Evolutionary conservation across 2,329 filamentous ascomycete genomes (phyloP).

Genomic region (Myotisia sp.): DNA sequence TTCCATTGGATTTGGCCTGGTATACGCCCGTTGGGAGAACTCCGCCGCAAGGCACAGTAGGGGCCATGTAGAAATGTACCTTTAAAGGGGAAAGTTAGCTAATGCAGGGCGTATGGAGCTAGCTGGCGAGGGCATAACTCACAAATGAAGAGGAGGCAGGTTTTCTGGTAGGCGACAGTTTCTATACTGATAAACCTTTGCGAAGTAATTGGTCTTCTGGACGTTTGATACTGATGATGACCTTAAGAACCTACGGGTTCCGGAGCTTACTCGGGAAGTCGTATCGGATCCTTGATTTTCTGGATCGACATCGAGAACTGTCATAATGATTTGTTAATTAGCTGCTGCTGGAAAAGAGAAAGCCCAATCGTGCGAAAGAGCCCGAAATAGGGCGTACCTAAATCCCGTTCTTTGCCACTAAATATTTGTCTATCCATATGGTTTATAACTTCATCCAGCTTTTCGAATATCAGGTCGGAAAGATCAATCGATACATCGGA

Average conservation of each 20-base stretch:
- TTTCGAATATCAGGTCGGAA: constrained; percentile 46
- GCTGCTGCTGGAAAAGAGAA: constrained; percentile 1
- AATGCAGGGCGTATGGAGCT: not conserved
- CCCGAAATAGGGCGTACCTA: constrained; percentile 12
- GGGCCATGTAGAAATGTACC: constrained; percentile 60
- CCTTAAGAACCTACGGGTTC: constrained; percentile 1
- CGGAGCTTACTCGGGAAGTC: not conserved
- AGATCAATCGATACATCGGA: constrained; percentile 14
- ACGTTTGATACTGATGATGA: constrained; percentile 14
- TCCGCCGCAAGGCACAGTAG: constrained; percentile 65
- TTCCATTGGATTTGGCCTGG: constrained; percentile 47
- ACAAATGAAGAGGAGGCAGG: constrained; percentile 55
- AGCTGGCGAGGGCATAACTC: constrained; percentile 18
- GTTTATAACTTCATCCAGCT: constrained; percentile 55
- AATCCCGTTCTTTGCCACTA: constrained; percentile 29
- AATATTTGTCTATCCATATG: constrained; percentile 53
- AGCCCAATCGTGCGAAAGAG: constrained; percentile 3
- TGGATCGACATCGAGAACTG: constrained; percentile 4
- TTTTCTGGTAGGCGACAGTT: constrained; percentile 60
- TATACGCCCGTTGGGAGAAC: constrained; percentile 63
- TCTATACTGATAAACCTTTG: constrained; percentile 63
- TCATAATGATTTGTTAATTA: constrained; percentile 3
- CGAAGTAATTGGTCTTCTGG: constrained; percentile 46
- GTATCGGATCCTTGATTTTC: not conserved
- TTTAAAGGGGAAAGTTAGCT: constrained; percentile 18